Evolutionary conservation across 2,329 filamentous ascomycete genomes (phyloP).

Genomic region (Pyrenophora teres): DNA sequence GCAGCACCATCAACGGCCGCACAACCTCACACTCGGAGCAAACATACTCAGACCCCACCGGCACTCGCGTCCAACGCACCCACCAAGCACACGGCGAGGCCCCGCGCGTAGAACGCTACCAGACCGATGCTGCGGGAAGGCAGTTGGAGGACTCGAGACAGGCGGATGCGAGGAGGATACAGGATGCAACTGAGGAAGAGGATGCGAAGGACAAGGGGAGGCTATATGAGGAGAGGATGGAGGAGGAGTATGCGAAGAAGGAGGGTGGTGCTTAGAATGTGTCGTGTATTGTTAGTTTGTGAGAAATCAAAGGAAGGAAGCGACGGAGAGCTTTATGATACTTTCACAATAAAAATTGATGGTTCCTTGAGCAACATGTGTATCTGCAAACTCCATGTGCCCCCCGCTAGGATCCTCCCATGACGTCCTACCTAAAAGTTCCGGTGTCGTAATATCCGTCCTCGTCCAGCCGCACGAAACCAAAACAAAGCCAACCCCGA

Average conservation of each 20-base stretch:
- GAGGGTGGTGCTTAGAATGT: conserved; percentile 47
- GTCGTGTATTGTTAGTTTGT: too few relatives aligned
- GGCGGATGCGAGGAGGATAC: conserved; percentile 24
- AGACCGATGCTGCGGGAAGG: conserved; percentile 30
- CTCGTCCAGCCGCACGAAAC: conserved; percentile 6
- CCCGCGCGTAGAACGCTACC: conserved; percentile 30
- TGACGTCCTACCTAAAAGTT: too few relatives aligned
- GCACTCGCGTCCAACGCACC: conserved; percentile 34
- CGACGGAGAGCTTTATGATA: too few relatives aligned
- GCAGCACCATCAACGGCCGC: conserved; percentile 34
- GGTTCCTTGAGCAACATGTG: too few relatives aligned
- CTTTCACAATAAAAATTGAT: too few relatives aligned
- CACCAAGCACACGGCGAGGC: conserved; percentile 35
- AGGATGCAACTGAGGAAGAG: conserved; percentile 42
- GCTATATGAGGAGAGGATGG: conserved; percentile 49
- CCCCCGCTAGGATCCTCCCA: too few relatives aligned
- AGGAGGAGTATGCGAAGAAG: conserved; percentile 53
- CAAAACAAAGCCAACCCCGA: not conserved
- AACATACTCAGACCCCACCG: conserved; percentile 33
- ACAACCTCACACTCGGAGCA: conserved; percentile 33
- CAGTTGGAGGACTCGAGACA: conserved; percentile 18
- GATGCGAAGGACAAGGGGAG: conserved; percentile 42
- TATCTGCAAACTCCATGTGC: too few relatives aligned
- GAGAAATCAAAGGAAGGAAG: too few relatives aligned
- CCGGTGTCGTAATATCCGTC: conserved; percentile 16